Conservation (phyloP, 352 stramenopile genomes). For the Blastocystis sp. region DNA sequence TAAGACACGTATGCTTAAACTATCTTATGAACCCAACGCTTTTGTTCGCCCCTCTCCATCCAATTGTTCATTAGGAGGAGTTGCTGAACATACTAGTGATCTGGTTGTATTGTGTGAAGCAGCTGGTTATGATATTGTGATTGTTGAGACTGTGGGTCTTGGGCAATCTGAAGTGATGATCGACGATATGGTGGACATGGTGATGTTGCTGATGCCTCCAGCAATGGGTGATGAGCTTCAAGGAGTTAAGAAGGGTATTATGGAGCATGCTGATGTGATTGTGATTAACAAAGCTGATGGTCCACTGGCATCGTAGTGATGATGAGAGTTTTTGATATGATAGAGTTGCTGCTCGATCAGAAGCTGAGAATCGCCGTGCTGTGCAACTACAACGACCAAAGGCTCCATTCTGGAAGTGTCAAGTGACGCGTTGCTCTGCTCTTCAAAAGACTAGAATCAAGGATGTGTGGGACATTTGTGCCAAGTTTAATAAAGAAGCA, state of each 20-base stretch:
- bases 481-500: constrained; percentile 68
- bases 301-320: constrained; percentile 71
- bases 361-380: constrained; percentile 73
- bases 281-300: constrained; percentile 97
- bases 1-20: constrained; percentile 92
- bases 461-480: constrained; percentile 69
- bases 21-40: constrained; percentile 84
- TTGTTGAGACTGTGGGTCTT: constrained; percentile 94
- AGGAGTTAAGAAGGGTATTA: constrained; percentile 96
- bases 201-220: constrained; percentile 89
- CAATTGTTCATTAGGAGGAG: constrained; percentile 77
- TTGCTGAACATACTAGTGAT: constrained; percentile 80
- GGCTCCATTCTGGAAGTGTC: constrained; percentile 78
- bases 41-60: constrained; percentile 88
- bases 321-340: constrained; percentile 70
- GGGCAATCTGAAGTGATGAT: constrained; percentile 95
- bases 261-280: constrained; percentile 92
- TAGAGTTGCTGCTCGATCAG: constrained; percentile 57
- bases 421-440: constrained; percentile 69
- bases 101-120: constrained; percentile 89
- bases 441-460: constrained; percentile 69
- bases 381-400: constrained; percentile 81
- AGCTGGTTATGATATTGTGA: constrained; percentile 87
- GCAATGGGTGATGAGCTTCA: constrained; percentile 92
- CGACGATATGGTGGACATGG: constrained; percentile 90